Evolutionary conservation across 192 early-diverging fungal species (phyloP).

Genomic region (Backusella westeae): DNA sequence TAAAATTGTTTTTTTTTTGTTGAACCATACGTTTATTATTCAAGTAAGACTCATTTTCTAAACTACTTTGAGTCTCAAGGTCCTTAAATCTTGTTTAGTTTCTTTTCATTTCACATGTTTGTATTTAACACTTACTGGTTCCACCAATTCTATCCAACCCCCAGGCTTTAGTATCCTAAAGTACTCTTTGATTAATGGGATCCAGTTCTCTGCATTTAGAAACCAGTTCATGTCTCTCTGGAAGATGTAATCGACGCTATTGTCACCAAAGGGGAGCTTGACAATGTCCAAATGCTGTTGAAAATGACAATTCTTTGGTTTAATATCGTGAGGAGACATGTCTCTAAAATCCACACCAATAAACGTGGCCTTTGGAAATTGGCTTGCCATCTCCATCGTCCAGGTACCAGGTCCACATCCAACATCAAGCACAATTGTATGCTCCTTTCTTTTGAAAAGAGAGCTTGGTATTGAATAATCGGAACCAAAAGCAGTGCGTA

Average conservation of each 20-base stretch:
- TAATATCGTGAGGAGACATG: slow-evolving; percentile 4
- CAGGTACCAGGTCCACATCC: slow-evolving; percentile 42
- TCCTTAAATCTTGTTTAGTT: slow-evolving; percentile 12
- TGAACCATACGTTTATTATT: slow-evolving; percentile 29
- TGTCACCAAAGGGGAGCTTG: background rate
- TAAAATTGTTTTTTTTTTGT: background rate
- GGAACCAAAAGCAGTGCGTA: background rate
- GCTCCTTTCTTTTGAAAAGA: background rate
- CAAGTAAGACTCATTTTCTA: slow-evolving; percentile 13
- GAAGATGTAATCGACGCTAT: slow-evolving; percentile 8
- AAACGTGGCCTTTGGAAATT: background rate
- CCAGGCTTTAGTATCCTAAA: slow-evolving; percentile 15
- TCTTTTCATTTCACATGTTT: background rate
- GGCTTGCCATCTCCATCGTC: slow-evolving; percentile 30
- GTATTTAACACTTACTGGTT: background rate
- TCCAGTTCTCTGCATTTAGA: background rate
- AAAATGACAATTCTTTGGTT: slow-evolving; percentile 8
- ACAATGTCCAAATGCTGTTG: background rate
- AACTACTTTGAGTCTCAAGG: slow-evolving; percentile 24
- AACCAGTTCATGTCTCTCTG: slow-evolving; percentile 4
- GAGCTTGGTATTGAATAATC: background rate
- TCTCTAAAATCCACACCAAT: slow-evolving; percentile 10
- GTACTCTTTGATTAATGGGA: background rate
- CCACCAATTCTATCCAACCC: slow-evolving; percentile 13
- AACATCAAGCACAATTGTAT: slow-evolving; percentile 27